These are phyloP conservation scores for Oenanthe sinensis DNA, from an alignment of 129 eudicot genomes.

Conservation along the genomic window DNA sequence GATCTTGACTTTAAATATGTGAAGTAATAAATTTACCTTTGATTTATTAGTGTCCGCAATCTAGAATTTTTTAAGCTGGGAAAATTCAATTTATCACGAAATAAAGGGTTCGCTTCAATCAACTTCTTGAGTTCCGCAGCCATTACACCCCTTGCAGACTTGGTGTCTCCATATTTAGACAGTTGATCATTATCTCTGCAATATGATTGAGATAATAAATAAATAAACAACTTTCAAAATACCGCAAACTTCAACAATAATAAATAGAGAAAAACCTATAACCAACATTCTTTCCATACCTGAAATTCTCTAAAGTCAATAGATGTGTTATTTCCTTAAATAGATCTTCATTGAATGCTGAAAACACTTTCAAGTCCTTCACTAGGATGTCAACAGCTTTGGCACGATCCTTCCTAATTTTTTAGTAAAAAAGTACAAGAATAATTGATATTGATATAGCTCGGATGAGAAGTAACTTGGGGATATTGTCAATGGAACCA, in stretches of 20 bases:
- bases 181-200: constrained; percentile 56
- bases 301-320: constrained; percentile 56
- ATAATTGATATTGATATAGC: background rate
- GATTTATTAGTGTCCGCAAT: constrained; percentile 1
- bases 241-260: background rate
- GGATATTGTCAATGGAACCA: too few species aligned
- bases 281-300: constrained; percentile 22
- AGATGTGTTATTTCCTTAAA: constrained; percentile 20
- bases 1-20: background rate
- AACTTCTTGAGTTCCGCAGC: constrained; percentile 38
- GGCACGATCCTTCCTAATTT: background rate
- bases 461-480: background rate
- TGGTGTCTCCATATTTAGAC: constrained; percentile 54
- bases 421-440: background rate
- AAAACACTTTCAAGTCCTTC: constrained; percentile 62
- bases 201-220: background rate
- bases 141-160: constrained; percentile 40
- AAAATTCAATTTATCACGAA: constrained; percentile 41
- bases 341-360: constrained; percentile 68
- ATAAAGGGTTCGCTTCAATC: constrained; percentile 50
- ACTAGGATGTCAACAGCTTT: constrained; percentile 22
- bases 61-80: constrained; percentile 3
- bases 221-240: background rate
- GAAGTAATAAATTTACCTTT: background rate
- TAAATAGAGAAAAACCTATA: background rate